Conservation (phyloP, 805 yeast species). For the Brettanomyces bruxellensis region DNA sequence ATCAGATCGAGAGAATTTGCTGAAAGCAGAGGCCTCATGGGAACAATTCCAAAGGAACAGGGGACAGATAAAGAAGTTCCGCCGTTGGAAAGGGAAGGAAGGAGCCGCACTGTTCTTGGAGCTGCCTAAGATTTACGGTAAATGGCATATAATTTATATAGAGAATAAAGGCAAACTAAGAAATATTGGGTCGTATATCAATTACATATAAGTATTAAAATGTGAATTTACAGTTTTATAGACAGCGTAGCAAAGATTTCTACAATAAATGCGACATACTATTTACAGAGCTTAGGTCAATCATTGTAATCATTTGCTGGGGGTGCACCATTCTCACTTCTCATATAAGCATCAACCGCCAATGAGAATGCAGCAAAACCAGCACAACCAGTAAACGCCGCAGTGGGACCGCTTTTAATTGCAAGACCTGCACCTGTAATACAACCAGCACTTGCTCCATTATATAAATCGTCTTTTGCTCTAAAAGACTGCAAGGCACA, state of each 20-base stretch:
- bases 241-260: not conserved
- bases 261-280: not conserved
- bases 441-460: constrained; percentile 91
- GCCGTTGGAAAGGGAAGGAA: constrained; percentile 71
- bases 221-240: not conserved
- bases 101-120: constrained; percentile 14
- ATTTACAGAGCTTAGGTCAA: not conserved
- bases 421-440: constrained; percentile 96
- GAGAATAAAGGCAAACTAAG: no score
- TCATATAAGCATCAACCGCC: constrained; percentile 79
- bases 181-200: no score
- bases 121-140: not conserved
- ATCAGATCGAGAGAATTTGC: constrained; percentile 75
- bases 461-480: constrained; percentile 86
- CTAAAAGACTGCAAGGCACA: constrained; percentile 79
- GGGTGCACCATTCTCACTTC: constrained; percentile 75
- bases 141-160: no score
- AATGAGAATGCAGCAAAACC: constrained; percentile 95
- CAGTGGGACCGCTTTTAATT: constrained; percentile 86
- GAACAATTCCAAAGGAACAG: constrained; percentile 71
- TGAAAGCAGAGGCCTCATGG: constrained; percentile 86
- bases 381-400: constrained; percentile 87
- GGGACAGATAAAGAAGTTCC: constrained; percentile 50
- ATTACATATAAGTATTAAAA: not conserved
- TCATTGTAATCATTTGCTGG: constrained; percentile 83